Conservation (phyloP, 176 grass and related monocot species). For the bread wheat (Triticum aestivum) region DNA sequence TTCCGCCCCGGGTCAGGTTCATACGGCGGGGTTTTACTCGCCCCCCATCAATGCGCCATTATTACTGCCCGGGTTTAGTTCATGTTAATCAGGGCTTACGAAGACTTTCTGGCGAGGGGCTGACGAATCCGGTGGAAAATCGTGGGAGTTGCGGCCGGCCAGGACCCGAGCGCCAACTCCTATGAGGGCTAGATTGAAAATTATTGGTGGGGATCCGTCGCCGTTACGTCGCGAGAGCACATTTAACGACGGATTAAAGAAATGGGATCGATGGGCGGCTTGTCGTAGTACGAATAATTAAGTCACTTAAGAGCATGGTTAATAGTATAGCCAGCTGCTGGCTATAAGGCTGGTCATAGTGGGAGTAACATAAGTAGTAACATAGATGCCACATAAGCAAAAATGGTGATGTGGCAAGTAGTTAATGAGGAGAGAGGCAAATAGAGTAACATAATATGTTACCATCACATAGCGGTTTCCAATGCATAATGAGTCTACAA, state of each 20-base stretch:
- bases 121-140: neutral
- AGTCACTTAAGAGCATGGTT: neutral
- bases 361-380: too few species aligned
- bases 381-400: too few species aligned
- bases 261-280: constrained; percentile 23
- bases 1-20: constrained; percentile 36
- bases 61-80: constrained; percentile 10
- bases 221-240: constrained; percentile 54
- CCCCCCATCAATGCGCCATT: constrained; percentile 38
- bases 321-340: too few species aligned
- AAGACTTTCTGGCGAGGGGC: constrained; percentile 8
- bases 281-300: constrained; percentile 33
- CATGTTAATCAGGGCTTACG: constrained; percentile 39
- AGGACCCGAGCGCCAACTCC: constrained; percentile 45
- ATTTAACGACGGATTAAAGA: constrained; percentile 42
- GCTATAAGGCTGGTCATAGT: too few species aligned
- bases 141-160: constrained; percentile 12
- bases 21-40: constrained; percentile 33
- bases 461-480: too few species aligned
- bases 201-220: constrained; percentile 33
- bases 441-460: too few species aligned
- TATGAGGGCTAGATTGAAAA: constrained; percentile 4
- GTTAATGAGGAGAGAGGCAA: too few species aligned
- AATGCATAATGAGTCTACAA: too few species aligned
- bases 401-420: too few species aligned